Percentiles rank a stretch among this genome's conserved stretches.
Evolutionary conservation across 1,139 yeast genomes (phyloP).

Genomic region (Geotrichum candidum): DNA sequence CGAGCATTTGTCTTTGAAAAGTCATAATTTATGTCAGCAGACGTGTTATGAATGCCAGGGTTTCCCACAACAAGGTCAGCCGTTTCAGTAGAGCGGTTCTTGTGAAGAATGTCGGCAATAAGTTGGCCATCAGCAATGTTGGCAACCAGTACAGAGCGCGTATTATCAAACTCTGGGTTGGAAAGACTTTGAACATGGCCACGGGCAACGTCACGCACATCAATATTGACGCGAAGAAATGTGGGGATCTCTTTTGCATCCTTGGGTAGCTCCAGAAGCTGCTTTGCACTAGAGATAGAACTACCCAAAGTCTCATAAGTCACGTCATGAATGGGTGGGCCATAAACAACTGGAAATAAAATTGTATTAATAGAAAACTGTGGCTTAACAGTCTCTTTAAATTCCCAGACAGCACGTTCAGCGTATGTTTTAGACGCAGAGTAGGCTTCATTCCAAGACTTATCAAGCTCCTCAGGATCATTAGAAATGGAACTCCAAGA

Average conservation of each 20-base stretch:
- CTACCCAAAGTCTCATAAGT: no score
- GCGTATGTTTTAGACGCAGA: constrained; percentile 37
- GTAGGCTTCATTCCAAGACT: constrained; percentile 31
- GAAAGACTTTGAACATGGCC: constrained; percentile 19
- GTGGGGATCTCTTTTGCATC: not conserved
- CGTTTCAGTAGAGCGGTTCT: no score
- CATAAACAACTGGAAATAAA: constrained; percentile 43
- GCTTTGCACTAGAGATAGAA: constrained; percentile 18
- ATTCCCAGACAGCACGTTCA: constrained; percentile 43
- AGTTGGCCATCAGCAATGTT: no score
- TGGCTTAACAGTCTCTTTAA: constrained; percentile 34
- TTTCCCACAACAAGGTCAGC: constrained; percentile 2
- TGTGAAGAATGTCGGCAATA: no score
- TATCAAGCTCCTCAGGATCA: no score
- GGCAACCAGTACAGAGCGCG: no score
- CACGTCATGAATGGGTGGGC: constrained; percentile 35
- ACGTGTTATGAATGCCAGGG: not conserved
- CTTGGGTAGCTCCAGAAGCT: not conserved
- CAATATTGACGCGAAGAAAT: not conserved
- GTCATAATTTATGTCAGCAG: not conserved
- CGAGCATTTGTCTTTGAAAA: not conserved
- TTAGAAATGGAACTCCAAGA: not conserved
- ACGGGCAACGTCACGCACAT: constrained; percentile 14
- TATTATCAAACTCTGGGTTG: constrained; percentile 19
- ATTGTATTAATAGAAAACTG: constrained; percentile 39